phyloP scores from a whole-genome alignment of 2,329 filamentous ascomycete genomes.

The Colletotrichum sp. region DNA sequence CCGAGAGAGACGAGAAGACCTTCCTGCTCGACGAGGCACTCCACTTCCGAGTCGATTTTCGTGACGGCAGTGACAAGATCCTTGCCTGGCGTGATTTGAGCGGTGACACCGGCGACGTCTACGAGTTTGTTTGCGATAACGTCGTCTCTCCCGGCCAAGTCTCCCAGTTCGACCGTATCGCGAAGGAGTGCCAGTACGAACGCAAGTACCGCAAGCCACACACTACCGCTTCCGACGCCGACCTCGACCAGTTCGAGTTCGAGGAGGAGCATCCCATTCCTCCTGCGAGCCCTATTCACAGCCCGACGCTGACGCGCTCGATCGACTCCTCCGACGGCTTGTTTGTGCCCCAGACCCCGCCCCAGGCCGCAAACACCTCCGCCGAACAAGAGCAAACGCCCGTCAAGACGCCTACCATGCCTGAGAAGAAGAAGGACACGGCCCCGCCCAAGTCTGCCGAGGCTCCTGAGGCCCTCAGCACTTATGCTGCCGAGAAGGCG shows the following conservation, averaged over 20 bases:
- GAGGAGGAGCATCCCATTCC: conserved; percentile 67
- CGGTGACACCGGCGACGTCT: conserved; percentile 93
- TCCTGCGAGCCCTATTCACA: conserved; percentile 66
- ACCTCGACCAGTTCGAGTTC: conserved; percentile 86
- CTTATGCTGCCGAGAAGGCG: conserved; percentile 75
- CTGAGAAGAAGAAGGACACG: conserved; percentile 33
- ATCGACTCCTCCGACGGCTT: conserved; percentile 65
- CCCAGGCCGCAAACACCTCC: conserved; percentile 54
- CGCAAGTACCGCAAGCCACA: conserved; percentile 86
- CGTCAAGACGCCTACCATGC: conserved; percentile 32
- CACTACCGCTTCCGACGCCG: conserved; percentile 79
- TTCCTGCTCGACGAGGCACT: conserved; percentile 94
- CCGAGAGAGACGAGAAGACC: conserved; percentile 94
- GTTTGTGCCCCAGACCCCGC: conserved; percentile 34
- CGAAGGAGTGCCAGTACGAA: conserved; percentile 96
- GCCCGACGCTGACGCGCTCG: conserved; percentile 58
- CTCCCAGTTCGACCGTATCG: conserved; percentile 79
- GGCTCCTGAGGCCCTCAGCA: conserved; percentile 72
- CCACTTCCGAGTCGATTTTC: conserved; percentile 83
- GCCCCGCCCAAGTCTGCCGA: conserved; percentile 62
- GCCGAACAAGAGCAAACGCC: conserved; percentile 45
- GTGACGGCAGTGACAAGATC: conserved; percentile 81
- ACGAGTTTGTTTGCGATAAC: conserved; percentile 93
- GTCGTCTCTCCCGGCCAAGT: conserved; percentile 74
- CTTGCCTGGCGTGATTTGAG: conserved; percentile 95